phyloP scores from a whole-genome alignment of 148 eudicot species.

The Polygonum maritimum region DNA sequence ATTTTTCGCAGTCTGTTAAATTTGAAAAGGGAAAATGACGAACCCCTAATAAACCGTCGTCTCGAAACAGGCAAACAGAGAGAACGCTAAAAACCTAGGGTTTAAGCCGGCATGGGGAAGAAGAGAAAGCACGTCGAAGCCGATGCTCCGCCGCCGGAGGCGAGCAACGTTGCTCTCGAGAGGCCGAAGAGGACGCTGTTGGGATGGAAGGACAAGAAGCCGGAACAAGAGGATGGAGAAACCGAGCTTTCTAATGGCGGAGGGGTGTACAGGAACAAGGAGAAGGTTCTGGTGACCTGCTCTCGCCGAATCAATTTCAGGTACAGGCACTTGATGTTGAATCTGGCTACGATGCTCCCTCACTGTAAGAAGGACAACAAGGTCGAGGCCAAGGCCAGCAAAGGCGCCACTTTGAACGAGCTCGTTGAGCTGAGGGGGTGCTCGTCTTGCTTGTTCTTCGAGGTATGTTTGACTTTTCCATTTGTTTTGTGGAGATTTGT shows the following conservation, averaged over 20 bases:
- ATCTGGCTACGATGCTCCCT: conserved; percentile 63
- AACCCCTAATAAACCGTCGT: background rate
- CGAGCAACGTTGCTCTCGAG: conserved; percentile 39
- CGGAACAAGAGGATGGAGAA: conserved; percentile 10
- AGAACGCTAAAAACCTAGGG: background rate
- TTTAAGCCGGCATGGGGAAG: conserved; percentile 47
- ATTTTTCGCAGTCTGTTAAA: background rate
- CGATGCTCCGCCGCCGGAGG: conserved; percentile 15
- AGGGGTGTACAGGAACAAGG: conserved; percentile 39
- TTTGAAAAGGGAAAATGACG: background rate
- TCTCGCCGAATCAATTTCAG: conserved; percentile 56
- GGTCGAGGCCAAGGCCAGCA: conserved; percentile 80
- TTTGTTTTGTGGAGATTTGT: background rate
- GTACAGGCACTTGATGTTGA: conserved; percentile 95
- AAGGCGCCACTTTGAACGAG: conserved; percentile 83
- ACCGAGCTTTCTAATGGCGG: background rate
- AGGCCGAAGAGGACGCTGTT: conserved; percentile 62
- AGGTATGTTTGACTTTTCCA: conserved; percentile 30
- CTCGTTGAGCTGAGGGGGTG: conserved; percentile 84
- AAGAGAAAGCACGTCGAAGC: conserved; percentile 72
- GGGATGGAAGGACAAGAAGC: conserved; percentile 56
- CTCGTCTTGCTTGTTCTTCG: conserved; percentile 85
- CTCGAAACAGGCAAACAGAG: background rate
- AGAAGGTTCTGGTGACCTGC: conserved; percentile 54
- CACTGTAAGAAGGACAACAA: conserved; percentile 85